Evolutionary conservation across 768 basidiomycete species (phyloP).

Genomic region (Suillus decipiens): DNA sequence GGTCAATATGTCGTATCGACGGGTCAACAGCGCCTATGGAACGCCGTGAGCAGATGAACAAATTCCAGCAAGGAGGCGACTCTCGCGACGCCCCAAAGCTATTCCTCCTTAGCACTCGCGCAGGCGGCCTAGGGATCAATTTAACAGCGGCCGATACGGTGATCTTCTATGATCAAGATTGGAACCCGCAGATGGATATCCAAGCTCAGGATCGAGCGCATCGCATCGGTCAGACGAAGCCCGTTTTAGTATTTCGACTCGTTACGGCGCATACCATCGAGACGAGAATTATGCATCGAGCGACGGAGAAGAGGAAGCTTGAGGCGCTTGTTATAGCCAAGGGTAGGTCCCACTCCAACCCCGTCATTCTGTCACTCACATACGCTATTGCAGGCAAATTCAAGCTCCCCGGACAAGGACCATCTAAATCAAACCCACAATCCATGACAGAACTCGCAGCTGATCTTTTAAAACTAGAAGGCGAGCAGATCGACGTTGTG

Average conservation of each 20-base stretch:
- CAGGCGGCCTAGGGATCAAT: slow-evolving; percentile 96
- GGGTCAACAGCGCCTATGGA: slow-evolving; percentile 80
- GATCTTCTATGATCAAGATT: slow-evolving; percentile 26
- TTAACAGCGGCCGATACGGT: slow-evolving; percentile 65
- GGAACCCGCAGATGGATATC: slow-evolving; percentile 92
- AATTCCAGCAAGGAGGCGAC: slow-evolving; percentile 76
- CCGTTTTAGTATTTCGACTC: slow-evolving; percentile 87
- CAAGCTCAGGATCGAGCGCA: slow-evolving; percentile 97
- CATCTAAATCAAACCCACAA: slow-evolving; percentile 50
- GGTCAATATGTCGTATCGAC: slow-evolving; percentile 89
- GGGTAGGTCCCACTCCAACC: slow-evolving; percentile 41
- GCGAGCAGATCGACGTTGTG: slow-evolving; percentile 88
- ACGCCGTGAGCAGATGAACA: slow-evolving; percentile 81
- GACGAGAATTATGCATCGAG: slow-evolving; percentile 87
- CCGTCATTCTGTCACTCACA: background rate
- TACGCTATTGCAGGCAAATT: slow-evolving; percentile 67
- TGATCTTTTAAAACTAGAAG: slow-evolving; percentile 75
- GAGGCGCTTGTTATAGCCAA: slow-evolving; percentile 96
- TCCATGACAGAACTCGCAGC: slow-evolving; percentile 82
- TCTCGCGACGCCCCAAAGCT: slow-evolving; percentile 62
- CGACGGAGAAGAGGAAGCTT: slow-evolving; percentile 82
- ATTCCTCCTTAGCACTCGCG: slow-evolving; percentile 90
- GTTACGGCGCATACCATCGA: slow-evolving; percentile 90
- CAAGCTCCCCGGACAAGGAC: slow-evolving; percentile 64
- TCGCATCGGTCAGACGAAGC: slow-evolving; percentile 91